Evolutionary conservation across 1,284 basidiomycete species (phyloP), one percentile per base, ranked within the genome.

Genomic region (Trichosporon faecale): DNA sequence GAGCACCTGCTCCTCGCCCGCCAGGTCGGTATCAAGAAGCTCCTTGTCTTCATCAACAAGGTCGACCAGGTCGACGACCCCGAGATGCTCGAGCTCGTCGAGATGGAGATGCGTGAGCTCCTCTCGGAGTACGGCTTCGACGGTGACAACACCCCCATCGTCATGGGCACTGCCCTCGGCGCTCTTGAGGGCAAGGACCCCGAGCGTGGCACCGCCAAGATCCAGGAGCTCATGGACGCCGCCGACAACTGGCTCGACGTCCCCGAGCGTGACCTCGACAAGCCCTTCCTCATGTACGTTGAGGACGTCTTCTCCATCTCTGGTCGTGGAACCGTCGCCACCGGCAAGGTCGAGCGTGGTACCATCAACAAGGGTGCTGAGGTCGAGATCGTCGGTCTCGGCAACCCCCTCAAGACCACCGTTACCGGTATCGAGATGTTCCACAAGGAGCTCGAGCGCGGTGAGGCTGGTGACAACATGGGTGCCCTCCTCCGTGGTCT

Each of bases 81-180:
- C 35, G 97, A 99, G 88, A 98, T 99, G 95, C 87, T 99, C 72
- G 95, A 98, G 86, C 91, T 99, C 70, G 97, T 99, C 74, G 97
- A 99, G 80, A 99, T 99, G 96, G 97, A 99, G 88, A 99, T 99
- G 91, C 91, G 97, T 70, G 97, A 99, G 82, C 87, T 99, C n/a
- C 88, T 99, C 64, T 86, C 89, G 29, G 91, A 91, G 31, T 95
- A 95, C 86, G 93, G 93, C 80, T 99, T 93, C 76, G 96, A 99
- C 78, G 97, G 97, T 72, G 97, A 99, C 84, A 89, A 91, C 79
- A 98, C 97, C 0, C 97, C 97, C 49, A 97, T 99, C 80, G 85
- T 99, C 79, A 94, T 94, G 90, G 97, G 97, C 68, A 96, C 95
- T 44, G 97, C 97, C 71, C 87, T 99, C 68, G 94, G 95, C 72